phyloP scores from a whole-genome alignment of 805 yeast genomes.

The Zygosaccharomyces bailii region DNA sequence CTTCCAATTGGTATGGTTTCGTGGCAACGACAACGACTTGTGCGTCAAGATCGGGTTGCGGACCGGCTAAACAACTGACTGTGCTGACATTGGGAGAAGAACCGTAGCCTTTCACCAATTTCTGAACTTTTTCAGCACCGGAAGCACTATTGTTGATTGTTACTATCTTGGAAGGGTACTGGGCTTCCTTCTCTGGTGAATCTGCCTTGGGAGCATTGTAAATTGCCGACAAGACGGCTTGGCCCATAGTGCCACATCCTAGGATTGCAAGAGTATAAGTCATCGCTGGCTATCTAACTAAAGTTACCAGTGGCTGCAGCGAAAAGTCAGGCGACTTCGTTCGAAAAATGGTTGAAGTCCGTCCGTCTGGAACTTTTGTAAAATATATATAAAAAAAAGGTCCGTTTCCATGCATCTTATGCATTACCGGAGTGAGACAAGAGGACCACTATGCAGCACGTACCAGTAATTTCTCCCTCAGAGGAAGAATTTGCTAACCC shows the following conservation, averaged over 20 bases:
- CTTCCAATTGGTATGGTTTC: conserved; percentile 77
- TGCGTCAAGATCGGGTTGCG: conserved; percentile 64
- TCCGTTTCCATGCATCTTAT: not conserved
- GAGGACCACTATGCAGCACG: conserved; percentile 21
- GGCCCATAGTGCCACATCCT: conserved; percentile 96
- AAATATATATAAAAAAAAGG: not conserved
- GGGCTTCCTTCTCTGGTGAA: conserved; percentile 27
- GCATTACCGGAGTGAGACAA: not conserved
- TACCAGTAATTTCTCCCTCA: conserved; percentile 58
- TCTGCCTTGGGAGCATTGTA: conserved; percentile 32
- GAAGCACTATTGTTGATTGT: conserved; percentile 58
- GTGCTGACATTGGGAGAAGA: conserved; percentile 40
- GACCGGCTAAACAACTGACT: conserved; percentile 52
- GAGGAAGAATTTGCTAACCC: conserved; percentile 61
- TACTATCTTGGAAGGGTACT: conserved; percentile 67
- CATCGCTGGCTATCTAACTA: conserved; percentile 13
- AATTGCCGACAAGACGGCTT: conserved; percentile 78
- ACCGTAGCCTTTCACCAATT: conserved; percentile 47
- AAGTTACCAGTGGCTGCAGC: not conserved
- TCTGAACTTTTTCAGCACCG: conserved; percentile 49
- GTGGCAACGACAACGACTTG: conserved; percentile 78
- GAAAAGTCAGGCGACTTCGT: conserved; percentile 5
- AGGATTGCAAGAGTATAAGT: conserved; percentile 66
- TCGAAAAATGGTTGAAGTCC: not conserved
- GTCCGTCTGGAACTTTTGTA: not conserved